Evolutionary conservation across 2,329 filamentous ascomycete genomes (phyloP), one percentile per base, ranked within the genome.

Genomic region (Didymella arachidicola): DNA sequence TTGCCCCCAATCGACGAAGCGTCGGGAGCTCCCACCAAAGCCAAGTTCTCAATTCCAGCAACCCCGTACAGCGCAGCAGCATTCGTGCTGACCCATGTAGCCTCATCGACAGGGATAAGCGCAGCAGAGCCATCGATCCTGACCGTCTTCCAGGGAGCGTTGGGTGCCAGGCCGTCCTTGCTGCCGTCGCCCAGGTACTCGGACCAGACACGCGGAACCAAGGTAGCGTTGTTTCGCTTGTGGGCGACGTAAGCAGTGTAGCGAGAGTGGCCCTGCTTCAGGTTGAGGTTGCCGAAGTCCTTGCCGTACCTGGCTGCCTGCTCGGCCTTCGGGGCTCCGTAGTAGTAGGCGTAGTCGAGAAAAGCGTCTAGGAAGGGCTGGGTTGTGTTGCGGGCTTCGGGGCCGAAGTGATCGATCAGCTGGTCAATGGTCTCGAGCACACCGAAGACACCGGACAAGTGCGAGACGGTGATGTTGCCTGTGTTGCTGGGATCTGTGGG

Each of bases 341-440:
- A 88, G 72, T 85, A 86, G 68, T 82, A 83, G 66, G 84, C 85
- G 72, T 88, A 88, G 48, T 87, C 85, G 1, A 87, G 73, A 81
- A 84, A 88, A 0, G 81, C 83, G 7, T 81, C 70, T 47, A 82
- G 77, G 68, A 88, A 87, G 0, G 79, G 80, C 8, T 76, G 64
- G 0, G 84, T 83, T 2, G 81, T 78, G 1, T 78, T 75, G 2
- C 77, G 80, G 14, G 79, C 52, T 11, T 60, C 50, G 1, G 51
- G 3, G 6, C 68, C 68, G n/a, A 69, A 80, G 65, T 83, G 81
- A 44, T 84, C 79, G 2, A 84, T 75, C 1, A 86, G 64, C 61
- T 88, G 85, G 0, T 85, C 81, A 8, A 86, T 77, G 1, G 87
- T 83, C 68, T 88, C 86, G 0, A 82, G 78, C 0, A 87, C 75